Conservation (phyloP, 305 asterid genomes). For the Euphrasia arctica region DNA sequence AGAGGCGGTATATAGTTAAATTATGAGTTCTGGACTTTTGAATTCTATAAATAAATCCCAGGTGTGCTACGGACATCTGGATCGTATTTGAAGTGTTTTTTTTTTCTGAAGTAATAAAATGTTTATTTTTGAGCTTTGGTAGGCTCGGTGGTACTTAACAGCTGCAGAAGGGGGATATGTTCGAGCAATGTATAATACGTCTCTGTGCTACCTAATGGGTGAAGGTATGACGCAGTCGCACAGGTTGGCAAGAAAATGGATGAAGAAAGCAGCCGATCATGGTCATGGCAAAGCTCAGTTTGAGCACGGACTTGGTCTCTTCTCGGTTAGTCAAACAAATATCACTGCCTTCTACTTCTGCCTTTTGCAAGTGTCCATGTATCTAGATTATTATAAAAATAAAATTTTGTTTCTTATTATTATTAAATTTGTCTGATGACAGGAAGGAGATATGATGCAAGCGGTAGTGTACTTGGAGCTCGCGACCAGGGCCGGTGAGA, state of each 20-base stretch:
- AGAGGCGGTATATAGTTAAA: constrained; percentile 59
- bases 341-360: constrained; percentile 7
- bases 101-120: too few species aligned
- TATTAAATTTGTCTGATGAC: background rate
- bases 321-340: constrained; percentile 50
- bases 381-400: background rate
- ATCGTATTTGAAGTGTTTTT: background rate
- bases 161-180: constrained; percentile 97
- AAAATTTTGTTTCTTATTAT: background rate
- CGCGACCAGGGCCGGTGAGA: constrained; percentile 72
- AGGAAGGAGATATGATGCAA: constrained; percentile 89
- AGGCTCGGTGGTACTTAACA: constrained; percentile 79
- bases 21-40: background rate
- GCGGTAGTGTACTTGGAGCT: constrained; percentile 84
- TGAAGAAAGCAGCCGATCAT: constrained; percentile 87
- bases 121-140: constrained; percentile 12
- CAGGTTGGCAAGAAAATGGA: constrained; percentile 78
- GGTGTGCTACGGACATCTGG: too few species aligned
- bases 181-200: constrained; percentile 87
- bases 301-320: constrained; percentile 78
- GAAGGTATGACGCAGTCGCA: constrained; percentile 68
- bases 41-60: background rate
- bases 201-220: constrained; percentile 79
- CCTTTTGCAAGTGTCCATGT: background rate
- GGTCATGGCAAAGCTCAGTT: constrained; percentile 94